Evolutionary conservation across 129 eudicot genomes (phyloP).

Genomic region (Centrapalus pauciflorus): DNA sequence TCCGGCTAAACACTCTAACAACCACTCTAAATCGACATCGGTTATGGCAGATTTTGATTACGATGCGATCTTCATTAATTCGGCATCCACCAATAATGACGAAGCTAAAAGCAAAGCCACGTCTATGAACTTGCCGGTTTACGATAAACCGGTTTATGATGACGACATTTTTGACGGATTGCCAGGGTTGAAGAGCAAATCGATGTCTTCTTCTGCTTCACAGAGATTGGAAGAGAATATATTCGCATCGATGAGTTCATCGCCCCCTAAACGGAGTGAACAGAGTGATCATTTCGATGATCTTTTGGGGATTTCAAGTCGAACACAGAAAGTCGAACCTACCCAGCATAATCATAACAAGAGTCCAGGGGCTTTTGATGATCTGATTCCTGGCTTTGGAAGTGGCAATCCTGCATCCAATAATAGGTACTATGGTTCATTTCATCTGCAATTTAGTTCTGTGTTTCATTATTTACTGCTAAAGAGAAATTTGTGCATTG

Average conservation of each 20-base stretch:
- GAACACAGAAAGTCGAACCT: slow-evolving; percentile 19
- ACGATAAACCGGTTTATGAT: slow-evolving; percentile 28
- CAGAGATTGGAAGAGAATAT: slow-evolving; percentile 15
- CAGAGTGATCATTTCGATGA: slow-evolving; percentile 28
- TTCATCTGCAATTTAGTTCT: background rate
- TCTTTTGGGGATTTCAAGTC: slow-evolving; percentile 19
- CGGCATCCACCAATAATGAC: slow-evolving; percentile 6
- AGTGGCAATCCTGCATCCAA: slow-evolving; percentile 33
- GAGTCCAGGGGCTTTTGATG: slow-evolving; percentile 38
- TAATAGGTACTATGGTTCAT: slow-evolving; percentile 38
- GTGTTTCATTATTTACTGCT: background rate
- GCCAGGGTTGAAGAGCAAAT: slow-evolving; percentile 20
- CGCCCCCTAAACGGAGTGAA: slow-evolving; percentile 14
- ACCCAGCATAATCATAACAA: background rate
- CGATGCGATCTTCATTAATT: slow-evolving; percentile 44
- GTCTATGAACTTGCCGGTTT: slow-evolving; percentile 44
- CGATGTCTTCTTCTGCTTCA: slow-evolving; percentile 21
- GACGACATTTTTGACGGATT: slow-evolving; percentile 20
- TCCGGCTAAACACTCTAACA: slow-evolving; percentile 41
- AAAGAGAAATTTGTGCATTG: background rate
- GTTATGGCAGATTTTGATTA: slow-evolving; percentile 47
- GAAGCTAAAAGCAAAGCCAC: slow-evolving; percentile 22
- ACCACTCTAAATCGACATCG: slow-evolving; percentile 26
- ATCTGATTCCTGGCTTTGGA: slow-evolving; percentile 68
- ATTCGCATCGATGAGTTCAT: slow-evolving; percentile 1